Percentiles rank a stretch among this genome's conserved stretches.
These are phyloP conservation scores for Pseudogymnoascus sp. DNA, from an alignment of 2,329 filamentous ascomycete species.

Conservation along the genomic window DNA sequence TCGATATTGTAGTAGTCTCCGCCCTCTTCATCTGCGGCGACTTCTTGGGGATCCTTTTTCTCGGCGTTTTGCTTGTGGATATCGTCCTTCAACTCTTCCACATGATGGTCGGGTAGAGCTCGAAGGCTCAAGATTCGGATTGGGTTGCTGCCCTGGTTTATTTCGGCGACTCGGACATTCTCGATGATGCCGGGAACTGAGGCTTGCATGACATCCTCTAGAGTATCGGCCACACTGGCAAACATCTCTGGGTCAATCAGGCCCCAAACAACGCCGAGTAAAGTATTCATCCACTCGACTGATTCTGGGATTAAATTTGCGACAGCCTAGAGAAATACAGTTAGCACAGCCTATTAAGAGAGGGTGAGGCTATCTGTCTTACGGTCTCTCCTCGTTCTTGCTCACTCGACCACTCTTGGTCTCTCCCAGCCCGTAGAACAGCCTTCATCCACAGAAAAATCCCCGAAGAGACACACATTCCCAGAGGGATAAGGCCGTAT, in stretches of 20 bases:
- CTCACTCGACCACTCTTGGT: slow-evolving; percentile 83
- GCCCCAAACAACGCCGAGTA: slow-evolving; percentile 77
- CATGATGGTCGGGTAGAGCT: slow-evolving; percentile 73
- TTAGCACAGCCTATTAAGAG: neutral
- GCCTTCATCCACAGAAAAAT: slow-evolving; percentile 89
- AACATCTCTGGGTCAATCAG: slow-evolving; percentile 96
- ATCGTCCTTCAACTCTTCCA: slow-evolving; percentile 71
- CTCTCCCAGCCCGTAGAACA: slow-evolving; percentile 69
- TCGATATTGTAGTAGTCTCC: slow-evolving; percentile 92
- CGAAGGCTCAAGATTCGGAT: slow-evolving; percentile 80
- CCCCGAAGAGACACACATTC: slow-evolving; percentile 61
- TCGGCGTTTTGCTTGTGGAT: slow-evolving; percentile 72
- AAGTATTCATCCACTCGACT: slow-evolving; percentile 92
- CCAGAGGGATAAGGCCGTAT: slow-evolving; percentile 67
- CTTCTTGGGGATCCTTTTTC: slow-evolving; percentile 75
- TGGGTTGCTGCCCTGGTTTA: slow-evolving; percentile 87
- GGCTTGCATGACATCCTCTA: slow-evolving; percentile 94
- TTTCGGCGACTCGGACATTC: slow-evolving; percentile 89
- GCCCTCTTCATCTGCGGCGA: slow-evolving; percentile 81
- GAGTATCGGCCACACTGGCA: slow-evolving; percentile 77
- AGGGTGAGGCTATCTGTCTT: slow-evolving; percentile 24
- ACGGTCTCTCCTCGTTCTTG: slow-evolving; percentile 73
- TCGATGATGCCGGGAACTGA: slow-evolving; percentile 87
- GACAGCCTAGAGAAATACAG: slow-evolving; percentile 48
- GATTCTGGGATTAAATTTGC: slow-evolving; percentile 87